Conservation (phyloP, 1,139 yeast species). For the Taphrina flavorubra region DNA sequence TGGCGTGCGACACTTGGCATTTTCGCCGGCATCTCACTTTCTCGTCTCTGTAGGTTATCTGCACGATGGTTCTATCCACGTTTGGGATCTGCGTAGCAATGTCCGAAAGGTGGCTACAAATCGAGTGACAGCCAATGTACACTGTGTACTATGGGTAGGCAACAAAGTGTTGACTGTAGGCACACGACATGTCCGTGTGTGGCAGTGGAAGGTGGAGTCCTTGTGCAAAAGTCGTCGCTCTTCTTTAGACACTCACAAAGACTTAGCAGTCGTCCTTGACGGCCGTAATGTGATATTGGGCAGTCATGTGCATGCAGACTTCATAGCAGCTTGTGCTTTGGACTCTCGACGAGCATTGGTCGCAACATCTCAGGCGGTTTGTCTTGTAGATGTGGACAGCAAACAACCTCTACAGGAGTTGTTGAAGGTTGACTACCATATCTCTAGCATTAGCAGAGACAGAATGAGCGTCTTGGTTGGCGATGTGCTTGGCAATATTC, state of each 20-base stretch:
- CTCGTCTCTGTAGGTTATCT: slow-evolving; percentile 31
- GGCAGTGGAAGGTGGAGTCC: slow-evolving; percentile 25
- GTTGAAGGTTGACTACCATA: slow-evolving; percentile 3
- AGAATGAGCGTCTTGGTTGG: not conserved
- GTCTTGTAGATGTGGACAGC: slow-evolving; percentile 15
- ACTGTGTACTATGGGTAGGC: slow-evolving; percentile 15
- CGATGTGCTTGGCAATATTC: slow-evolving; percentile 8
- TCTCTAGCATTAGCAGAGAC: not conserved
- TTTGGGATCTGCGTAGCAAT: slow-evolving; percentile 19
- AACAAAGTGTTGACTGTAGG: slow-evolving; percentile 26
- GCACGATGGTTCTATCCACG: slow-evolving; percentile 37
- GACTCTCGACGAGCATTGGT: slow-evolving; percentile 6
- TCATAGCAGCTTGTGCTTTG: slow-evolving; percentile 7
- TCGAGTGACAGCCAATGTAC: slow-evolving; percentile 22
- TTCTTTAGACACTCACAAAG: slow-evolving; percentile 15
- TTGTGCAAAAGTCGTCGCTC: slow-evolving; percentile 15
- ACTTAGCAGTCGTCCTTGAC: slow-evolving; percentile 16
- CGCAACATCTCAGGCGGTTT: slow-evolving; percentile 9
- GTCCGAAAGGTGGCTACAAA: slow-evolving; percentile 25
- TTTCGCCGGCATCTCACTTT: slow-evolving; percentile 21
- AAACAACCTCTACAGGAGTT: slow-evolving; percentile 10
- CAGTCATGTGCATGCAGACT: slow-evolving; percentile 22
- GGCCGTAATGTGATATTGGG: slow-evolving; percentile 34
- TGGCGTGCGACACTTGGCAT: slow-evolving; percentile 30
- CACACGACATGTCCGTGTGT: slow-evolving; percentile 27